Evolutionary conservation across 192 early-diverging fungal genomes (phyloP).

Genomic region (Dissophora ornata): DNA sequence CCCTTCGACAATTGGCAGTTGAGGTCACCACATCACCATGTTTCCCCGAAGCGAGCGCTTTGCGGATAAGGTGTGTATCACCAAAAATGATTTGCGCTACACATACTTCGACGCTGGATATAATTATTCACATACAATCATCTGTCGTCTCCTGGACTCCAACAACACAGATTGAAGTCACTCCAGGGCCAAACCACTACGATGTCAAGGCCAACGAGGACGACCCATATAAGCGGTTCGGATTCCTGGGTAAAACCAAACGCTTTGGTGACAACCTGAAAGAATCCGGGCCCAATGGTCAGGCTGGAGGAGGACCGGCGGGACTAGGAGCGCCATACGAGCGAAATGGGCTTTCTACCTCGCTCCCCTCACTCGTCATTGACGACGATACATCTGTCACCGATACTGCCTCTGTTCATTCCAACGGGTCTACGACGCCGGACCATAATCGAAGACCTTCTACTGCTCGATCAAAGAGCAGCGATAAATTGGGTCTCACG

Average conservation of each 20-base stretch:
- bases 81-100: background rate
- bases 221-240: conserved; percentile 46
- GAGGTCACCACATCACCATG: conserved; percentile 15
- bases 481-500: conserved; percentile 25
- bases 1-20: too few species aligned
- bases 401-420: conserved; percentile 38
- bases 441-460: conserved; percentile 13
- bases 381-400: conserved; percentile 19
- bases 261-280: conserved; percentile 19
- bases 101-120: too few species aligned
- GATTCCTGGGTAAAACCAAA: conserved; percentile 49
- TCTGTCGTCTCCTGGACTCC: background rate
- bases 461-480: conserved; percentile 30
- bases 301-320: conserved; percentile 5
- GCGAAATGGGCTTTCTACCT: conserved; percentile 12
- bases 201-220: conserved; percentile 37
- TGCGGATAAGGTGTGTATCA: conserved; percentile 45
- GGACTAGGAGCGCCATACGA: conserved; percentile 18
- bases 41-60: conserved; percentile 53
- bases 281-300: background rate
- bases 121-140: too few species aligned
- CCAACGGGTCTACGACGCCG: conserved; percentile 42
- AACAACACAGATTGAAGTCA: conserved; percentile 34
- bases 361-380: conserved; percentile 38
- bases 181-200: conserved; percentile 48